phyloP scores from a whole-genome alignment of 1,284 basidiomycete genomes.

The Rugosomyces carneus region DNA sequence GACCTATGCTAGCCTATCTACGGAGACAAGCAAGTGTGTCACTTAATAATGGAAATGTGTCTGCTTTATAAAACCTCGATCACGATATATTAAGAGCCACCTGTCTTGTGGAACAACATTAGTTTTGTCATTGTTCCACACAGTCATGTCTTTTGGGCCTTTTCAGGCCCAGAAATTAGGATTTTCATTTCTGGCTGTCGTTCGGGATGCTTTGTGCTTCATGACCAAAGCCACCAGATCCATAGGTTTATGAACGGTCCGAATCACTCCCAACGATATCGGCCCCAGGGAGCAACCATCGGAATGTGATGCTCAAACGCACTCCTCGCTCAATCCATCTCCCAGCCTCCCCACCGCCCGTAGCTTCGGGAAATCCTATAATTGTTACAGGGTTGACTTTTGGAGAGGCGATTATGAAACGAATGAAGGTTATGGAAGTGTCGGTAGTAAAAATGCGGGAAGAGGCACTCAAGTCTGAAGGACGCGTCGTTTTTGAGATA shows the following conservation, averaged over 20 bases:
- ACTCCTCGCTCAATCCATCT: slow-evolving; percentile 45
- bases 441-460: slow-evolving; percentile 37
- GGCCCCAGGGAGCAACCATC: slow-evolving; percentile 73
- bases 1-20: not conserved
- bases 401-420: slow-evolving; percentile 25
- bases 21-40: slow-evolving; percentile 9
- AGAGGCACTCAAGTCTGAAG: slow-evolving; percentile 39
- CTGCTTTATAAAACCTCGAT: slow-evolving; percentile 1
- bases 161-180: not conserved
- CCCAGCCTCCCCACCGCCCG: slow-evolving; percentile 20
- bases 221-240: not conserved
- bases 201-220: not conserved
- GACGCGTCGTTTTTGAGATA: slow-evolving; percentile 42
- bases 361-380: too few relatives aligned
- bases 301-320: slow-evolving; percentile 71
- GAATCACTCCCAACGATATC: slow-evolving; percentile 56
- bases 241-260: slow-evolving; percentile 2
- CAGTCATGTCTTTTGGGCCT: too few relatives aligned
- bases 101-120: too few relatives aligned
- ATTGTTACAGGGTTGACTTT: slow-evolving; percentile 25
- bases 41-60: slow-evolving; percentile 8
- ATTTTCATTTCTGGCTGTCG: not conserved
- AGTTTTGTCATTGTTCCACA: too few relatives aligned
- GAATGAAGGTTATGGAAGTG: slow-evolving; percentile 35
- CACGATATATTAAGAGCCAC: too few relatives aligned